Conservation (phyloP, 2,329 filamentous ascomycete species). For the Raffaelea ambrosiae region DNA sequence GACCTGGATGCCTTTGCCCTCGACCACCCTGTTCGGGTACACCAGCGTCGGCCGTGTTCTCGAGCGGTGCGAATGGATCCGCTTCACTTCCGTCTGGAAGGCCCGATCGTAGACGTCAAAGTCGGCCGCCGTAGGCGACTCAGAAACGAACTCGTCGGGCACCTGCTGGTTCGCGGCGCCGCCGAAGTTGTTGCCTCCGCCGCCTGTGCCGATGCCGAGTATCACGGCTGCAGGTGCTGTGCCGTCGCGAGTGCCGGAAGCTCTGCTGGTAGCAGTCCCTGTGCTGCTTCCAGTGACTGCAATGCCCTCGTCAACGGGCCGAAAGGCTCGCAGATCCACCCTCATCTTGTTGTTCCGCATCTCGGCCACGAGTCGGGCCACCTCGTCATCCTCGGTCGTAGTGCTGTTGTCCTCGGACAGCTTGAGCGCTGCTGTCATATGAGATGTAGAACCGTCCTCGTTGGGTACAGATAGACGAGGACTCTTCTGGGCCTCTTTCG, state of each 20-base stretch:
- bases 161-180: slow-evolving; percentile 28
- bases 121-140: slow-evolving; percentile 77
- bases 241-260: slow-evolving; percentile 46
- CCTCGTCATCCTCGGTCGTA: slow-evolving; percentile 27
- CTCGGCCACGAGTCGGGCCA: slow-evolving; percentile 38
- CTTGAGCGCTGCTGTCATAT: background rate
- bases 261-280: too few relatives aligned
- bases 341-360: slow-evolving; percentile 29
- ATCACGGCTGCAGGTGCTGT: slow-evolving; percentile 49
- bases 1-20: background rate
- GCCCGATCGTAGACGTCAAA: slow-evolving; percentile 85
- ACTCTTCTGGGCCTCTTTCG: too few relatives aligned
- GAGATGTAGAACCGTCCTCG: too few relatives aligned
- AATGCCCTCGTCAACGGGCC: background rate
- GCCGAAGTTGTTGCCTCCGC: slow-evolving; percentile 33
- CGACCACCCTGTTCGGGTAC: slow-evolving; percentile 37
- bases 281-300: too few relatives aligned
- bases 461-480: too few relatives aligned
- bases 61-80: slow-evolving; percentile 46
- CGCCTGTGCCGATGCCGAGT: slow-evolving; percentile 68
- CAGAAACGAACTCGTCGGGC: slow-evolving; percentile 51
- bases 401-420: slow-evolving; percentile 2
- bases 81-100: slow-evolving; percentile 72
- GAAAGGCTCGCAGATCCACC: too few relatives aligned
- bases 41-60: slow-evolving; percentile 27